Conservation (phyloP, 2,329 filamentous ascomycete genomes). For the Epicoccum sorghinum region DNA sequence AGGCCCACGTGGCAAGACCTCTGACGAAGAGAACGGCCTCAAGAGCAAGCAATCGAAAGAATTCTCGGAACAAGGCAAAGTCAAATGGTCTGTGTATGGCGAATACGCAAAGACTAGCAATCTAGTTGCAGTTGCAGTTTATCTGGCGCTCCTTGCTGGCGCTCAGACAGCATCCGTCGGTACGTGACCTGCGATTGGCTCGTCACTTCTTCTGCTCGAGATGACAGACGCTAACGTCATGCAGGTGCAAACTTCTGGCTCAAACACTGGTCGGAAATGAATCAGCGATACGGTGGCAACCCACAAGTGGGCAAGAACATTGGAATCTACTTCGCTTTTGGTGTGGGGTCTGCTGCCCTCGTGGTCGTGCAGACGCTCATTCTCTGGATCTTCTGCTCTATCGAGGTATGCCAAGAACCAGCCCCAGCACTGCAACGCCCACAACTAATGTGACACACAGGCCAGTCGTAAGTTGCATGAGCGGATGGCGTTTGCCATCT, state of each 20-base stretch:
- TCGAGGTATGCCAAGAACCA: constrained; percentile 70
- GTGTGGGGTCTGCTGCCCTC: constrained; percentile 81
- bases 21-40: constrained; percentile 77
- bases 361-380: constrained; percentile 93
- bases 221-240: constrained; percentile 31
- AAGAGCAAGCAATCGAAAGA: constrained; percentile 90
- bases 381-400: constrained; percentile 99
- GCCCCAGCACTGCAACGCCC: constrained; percentile 17
- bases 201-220: constrained; percentile 27
- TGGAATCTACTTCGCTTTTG: constrained; percentile 94
- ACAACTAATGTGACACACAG: constrained; percentile 51
- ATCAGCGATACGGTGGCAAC: constrained; percentile 71
- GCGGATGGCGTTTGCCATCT: constrained; percentile 95
- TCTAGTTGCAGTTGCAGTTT: constrained; percentile 79
- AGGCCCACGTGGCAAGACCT: constrained; percentile 81
- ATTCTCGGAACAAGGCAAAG: constrained; percentile 90
- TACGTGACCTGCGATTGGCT: constrained; percentile 50
- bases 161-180: constrained; percentile 84
- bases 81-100: constrained; percentile 93
- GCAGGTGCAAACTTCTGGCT: constrained; percentile 86
- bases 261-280: constrained; percentile 87
- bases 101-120: constrained; percentile 98
- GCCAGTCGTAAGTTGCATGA: constrained; percentile 96
- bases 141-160: constrained; percentile 75
- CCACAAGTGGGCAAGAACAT: constrained; percentile 85